Percentiles rank a stretch among this genome's conserved stretches.
phyloP scores from a whole-genome alignment of 768 basidiomycete species.

The Boletus tomentosulus region DNA sequence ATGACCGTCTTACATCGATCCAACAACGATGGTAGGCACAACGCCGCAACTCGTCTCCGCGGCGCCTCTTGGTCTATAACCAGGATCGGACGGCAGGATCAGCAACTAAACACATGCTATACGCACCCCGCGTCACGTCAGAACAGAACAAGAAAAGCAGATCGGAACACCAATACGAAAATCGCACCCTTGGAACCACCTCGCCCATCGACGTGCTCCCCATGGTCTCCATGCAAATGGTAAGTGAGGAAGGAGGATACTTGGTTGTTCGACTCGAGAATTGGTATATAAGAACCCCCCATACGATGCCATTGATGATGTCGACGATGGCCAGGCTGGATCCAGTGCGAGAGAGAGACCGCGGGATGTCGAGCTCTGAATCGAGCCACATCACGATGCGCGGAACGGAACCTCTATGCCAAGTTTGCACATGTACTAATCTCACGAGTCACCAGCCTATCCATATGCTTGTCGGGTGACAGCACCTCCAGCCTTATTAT shows the following conservation, averaged over 20 bases:
- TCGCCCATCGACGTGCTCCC: slow-evolving; percentile 60
- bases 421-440: background rate
- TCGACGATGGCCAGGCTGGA: too few species aligned
- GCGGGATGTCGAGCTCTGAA: slow-evolving; percentile 22
- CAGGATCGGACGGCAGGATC: background rate
- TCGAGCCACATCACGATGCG: background rate
- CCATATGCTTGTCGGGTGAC: too few species aligned
- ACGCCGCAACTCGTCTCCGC: slow-evolving; percentile 64
- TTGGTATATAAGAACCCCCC: too few species aligned
- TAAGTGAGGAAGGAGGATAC: too few species aligned
- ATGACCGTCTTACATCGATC: slow-evolving; percentile 70
- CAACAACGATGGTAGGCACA: slow-evolving; percentile 69
- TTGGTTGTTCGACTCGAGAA: too few species aligned
- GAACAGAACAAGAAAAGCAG: slow-evolving; percentile 80
- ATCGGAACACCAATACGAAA: slow-evolving; percentile 93
- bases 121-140: slow-evolving; percentile 53
- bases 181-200: slow-evolving; percentile 71
- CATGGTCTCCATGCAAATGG: slow-evolving; percentile 26
- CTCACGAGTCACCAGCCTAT: too few species aligned
- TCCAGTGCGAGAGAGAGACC: too few species aligned
- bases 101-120: background rate
- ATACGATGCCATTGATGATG: too few species aligned
- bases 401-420: too few species aligned
- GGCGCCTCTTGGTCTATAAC: slow-evolving; percentile 55
- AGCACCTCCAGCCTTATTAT: too few species aligned